phyloP scores from a whole-genome alignment of 75 land plant species.

The Isoetes taiwanensis region DNA sequence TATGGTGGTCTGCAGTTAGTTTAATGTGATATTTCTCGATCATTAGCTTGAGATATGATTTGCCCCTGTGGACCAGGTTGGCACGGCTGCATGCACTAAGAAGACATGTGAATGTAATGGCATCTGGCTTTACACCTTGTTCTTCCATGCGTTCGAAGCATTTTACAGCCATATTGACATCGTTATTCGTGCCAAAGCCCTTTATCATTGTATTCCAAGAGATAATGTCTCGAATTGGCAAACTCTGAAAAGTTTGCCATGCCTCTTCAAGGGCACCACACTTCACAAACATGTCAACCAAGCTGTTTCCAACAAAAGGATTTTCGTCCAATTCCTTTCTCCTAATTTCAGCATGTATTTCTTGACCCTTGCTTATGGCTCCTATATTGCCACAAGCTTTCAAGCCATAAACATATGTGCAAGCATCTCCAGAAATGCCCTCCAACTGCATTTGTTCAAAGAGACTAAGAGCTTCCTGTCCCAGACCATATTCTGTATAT shows the following conservation, averaged over 20 bases:
- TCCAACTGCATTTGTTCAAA: neutral
- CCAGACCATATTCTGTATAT: neutral
- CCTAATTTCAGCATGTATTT: neutral
- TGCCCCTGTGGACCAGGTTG: neutral
- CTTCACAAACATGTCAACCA: neutral
- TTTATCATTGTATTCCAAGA: neutral
- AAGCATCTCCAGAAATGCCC: neutral
- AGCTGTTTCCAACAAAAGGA: neutral
- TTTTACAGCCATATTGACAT: neutral
- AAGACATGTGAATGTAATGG: constrained; percentile 20
- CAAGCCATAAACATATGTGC: neutral
- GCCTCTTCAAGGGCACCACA: neutral
- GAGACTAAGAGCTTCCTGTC: neutral
- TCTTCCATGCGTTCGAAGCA: neutral
- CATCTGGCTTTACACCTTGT: neutral
- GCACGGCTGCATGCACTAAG: constrained; percentile 19
- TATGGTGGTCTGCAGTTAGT: constrained; percentile 9
- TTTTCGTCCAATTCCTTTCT: neutral
- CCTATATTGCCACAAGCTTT: constrained; percentile 20
- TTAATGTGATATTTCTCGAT: neutral
- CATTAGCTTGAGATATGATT: neutral
- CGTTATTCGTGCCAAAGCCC: neutral
- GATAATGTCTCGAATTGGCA: neutral
- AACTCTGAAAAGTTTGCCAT: neutral
- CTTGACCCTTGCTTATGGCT: neutral